These are phyloP conservation scores for Cylindrotheca fusiformis DNA, from an alignment of 108 stramenopile species.

Conservation along the genomic window DNA sequence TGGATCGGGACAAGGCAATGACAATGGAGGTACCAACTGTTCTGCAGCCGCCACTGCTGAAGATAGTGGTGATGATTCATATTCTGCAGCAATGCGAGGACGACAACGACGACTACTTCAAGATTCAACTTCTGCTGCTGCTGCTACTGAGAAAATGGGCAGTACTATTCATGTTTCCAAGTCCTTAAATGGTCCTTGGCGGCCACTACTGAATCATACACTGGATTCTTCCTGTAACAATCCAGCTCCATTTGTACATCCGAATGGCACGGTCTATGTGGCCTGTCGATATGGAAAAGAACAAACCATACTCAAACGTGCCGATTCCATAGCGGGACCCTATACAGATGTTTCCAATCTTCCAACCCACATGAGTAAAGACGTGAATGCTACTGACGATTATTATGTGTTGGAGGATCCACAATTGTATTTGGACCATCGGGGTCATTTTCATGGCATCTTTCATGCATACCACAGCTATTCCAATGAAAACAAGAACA, in stretches of 20 bases:
- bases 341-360: background rate
- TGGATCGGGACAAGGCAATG: constrained; percentile 1
- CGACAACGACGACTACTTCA: background rate
- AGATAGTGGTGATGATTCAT: too few species aligned
- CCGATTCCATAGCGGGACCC: background rate
- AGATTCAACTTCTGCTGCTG: background rate
- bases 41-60: too few species aligned
- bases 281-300: constrained; percentile 1
- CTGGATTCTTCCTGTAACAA: constrained; percentile 11
- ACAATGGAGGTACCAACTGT: constrained; percentile 9
- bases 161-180: constrained; percentile 20
- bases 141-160: background rate
- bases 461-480: background rate
- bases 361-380: too few species aligned
- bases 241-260: constrained; percentile 21
- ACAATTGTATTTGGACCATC: background rate
- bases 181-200: constrained; percentile 20
- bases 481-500: background rate
- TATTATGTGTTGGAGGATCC: constrained; percentile 2
- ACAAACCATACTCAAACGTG: background rate
- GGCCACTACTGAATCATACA: constrained; percentile 4
- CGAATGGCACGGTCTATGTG: constrained; percentile 13
- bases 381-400: too few species aligned
- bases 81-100: too few species aligned
- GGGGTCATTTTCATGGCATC: background rate